Percentiles rank a stretch among this genome's conserved stretches.
These are phyloP conservation scores for Claviceps pusilla DNA, from an alignment of 2,329 filamentous ascomycete species.

Conservation along the genomic window DNA sequence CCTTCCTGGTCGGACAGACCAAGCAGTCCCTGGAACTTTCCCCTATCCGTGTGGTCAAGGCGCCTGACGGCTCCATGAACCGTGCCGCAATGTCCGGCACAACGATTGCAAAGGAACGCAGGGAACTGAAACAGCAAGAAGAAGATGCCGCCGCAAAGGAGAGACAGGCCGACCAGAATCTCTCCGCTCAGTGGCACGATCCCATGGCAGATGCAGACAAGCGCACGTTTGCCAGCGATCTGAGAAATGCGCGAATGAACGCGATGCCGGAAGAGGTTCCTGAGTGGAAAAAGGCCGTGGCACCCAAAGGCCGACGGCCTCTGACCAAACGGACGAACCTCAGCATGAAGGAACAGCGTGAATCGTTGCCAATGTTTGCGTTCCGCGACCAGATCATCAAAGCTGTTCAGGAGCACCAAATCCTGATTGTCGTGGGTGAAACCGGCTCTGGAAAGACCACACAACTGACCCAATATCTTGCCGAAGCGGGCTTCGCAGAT, in stretches of 20 bases:
- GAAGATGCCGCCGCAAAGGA: slow-evolving; percentile 60
- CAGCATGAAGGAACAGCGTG: slow-evolving; percentile 89
- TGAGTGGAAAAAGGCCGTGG: slow-evolving; percentile 81
- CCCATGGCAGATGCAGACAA: slow-evolving; percentile 82
- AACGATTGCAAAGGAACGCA: slow-evolving; percentile 71
- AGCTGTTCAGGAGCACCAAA: slow-evolving; percentile 73
- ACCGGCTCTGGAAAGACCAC: slow-evolving; percentile 97
- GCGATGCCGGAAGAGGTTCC: slow-evolving; percentile 56
- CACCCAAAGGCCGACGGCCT: slow-evolving; percentile 53
- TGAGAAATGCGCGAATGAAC: slow-evolving; percentile 52
- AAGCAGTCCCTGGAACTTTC: slow-evolving; percentile 91
- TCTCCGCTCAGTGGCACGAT: slow-evolving; percentile 88
- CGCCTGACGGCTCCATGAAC: slow-evolving; percentile 95
- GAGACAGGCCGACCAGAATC: slow-evolving; percentile 57
- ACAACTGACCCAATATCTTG: slow-evolving; percentile 86
- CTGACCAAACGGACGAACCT: slow-evolving; percentile 77
- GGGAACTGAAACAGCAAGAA: slow-evolving; percentile 80
- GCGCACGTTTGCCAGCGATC: slow-evolving; percentile 75
- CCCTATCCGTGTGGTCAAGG: slow-evolving; percentile 91
- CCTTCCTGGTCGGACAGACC: slow-evolving; percentile 88
- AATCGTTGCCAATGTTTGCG: slow-evolving; percentile 74
- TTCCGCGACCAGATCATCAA: slow-evolving; percentile 81
- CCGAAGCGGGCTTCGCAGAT: slow-evolving; percentile 79
- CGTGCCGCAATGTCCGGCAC: slow-evolving; percentile 90
- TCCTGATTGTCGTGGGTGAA: slow-evolving; percentile 91